A percentile compares a stretch with the other conserved stretches of the same genome.
Conservation (phyloP, 768 basidiomycete genomes). For the Porphyrellus cyaneotinctus region DNA sequence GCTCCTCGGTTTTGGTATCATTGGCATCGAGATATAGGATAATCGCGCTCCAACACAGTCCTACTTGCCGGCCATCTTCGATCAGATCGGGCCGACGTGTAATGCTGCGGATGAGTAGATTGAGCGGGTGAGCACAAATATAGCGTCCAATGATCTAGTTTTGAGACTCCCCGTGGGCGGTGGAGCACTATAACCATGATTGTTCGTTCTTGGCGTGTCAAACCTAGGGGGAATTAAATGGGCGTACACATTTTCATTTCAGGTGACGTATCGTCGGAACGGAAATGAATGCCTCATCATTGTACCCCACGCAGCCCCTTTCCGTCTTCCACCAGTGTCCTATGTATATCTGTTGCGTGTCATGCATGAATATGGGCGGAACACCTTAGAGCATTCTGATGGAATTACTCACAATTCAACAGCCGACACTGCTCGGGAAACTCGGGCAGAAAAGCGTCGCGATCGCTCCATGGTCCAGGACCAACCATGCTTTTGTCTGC, state of each 20-base stretch:
- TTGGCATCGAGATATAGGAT: background rate
- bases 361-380: background rate
- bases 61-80: background rate
- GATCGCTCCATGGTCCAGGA: background rate
- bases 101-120: constrained; percentile 2
- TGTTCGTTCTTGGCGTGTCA: background rate
- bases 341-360: background rate
- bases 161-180: background rate
- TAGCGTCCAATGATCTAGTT: background rate
- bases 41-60: background rate
- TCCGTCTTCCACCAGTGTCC: background rate
- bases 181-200: background rate
- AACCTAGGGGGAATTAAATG: background rate
- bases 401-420: background rate
- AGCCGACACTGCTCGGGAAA: background rate
- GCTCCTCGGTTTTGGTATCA: background rate
- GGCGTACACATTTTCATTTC: background rate
- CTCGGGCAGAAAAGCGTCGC: background rate
- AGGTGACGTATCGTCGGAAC: constrained; percentile 1
- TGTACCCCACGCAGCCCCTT: background rate
- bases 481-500: background rate
- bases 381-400: background rate
- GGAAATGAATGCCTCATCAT: constrained; percentile 10
- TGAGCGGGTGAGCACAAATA: background rate
- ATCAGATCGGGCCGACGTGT: background rate